Conservation (phyloP, 495 filamentous ascomycete genomes). For the Parmelia sp. region DNA sequence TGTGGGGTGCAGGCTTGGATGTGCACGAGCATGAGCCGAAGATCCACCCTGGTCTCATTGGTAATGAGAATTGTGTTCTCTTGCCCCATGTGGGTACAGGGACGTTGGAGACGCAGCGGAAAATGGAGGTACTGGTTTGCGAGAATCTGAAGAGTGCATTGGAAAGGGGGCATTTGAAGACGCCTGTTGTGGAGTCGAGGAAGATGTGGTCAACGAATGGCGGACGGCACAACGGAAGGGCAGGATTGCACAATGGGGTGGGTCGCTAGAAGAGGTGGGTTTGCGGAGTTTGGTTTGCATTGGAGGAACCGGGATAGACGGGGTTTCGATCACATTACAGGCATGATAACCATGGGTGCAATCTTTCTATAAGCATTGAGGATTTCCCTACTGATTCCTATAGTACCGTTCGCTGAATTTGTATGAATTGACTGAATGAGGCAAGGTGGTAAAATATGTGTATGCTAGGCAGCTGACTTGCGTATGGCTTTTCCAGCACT, state of each 20-base stretch:
- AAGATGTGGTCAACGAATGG: constrained; percentile 20
- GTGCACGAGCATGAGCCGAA: constrained; percentile 68
- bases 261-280: background rate
- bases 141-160: constrained; percentile 61
- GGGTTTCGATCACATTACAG: background rate
- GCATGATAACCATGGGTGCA: background rate
- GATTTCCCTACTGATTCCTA: too few species aligned
- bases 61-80: constrained; percentile 63
- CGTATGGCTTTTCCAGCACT: too few species aligned
- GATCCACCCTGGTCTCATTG: constrained; percentile 63
- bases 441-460: too few species aligned
- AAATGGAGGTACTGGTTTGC: constrained; percentile 73
- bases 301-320: background rate
- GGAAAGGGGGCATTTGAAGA: constrained; percentile 57
- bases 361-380: too few species aligned
- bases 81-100: constrained; percentile 77
- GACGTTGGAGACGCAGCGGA: constrained; percentile 58
- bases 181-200: constrained; percentile 65
- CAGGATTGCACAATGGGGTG: background rate
- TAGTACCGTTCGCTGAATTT: too few species aligned
- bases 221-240: background rate
- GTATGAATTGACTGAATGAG: too few species aligned
- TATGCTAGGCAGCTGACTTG: too few species aligned
- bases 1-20: constrained; percentile 67
- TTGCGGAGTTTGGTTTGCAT: background rate